These are phyloP conservation scores for Sequoia sempervirens DNA, from an alignment of 75 land plant genomes.

Conservation along the genomic window DNA sequence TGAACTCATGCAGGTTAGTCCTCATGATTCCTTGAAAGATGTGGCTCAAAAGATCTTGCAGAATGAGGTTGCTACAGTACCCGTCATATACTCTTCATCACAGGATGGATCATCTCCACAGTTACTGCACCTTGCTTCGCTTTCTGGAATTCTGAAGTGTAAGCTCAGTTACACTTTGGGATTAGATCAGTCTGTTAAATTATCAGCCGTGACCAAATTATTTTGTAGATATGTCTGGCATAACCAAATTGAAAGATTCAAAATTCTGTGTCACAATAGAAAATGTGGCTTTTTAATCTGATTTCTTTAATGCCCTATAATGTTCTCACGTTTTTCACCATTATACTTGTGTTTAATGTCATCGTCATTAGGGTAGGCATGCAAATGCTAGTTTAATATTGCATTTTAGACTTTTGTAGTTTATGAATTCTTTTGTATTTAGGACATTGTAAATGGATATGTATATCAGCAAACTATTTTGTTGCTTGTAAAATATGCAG, in stretches of 20 bases:
- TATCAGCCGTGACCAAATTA: background rate
- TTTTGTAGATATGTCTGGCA: background rate
- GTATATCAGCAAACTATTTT: background rate
- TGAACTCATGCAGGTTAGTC: constrained; percentile 60
- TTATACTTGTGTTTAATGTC: background rate
- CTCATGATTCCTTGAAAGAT: constrained; percentile 75
- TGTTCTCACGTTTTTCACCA: background rate
- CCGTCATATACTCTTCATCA: constrained; percentile 70
- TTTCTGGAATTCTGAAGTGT: constrained; percentile 91
- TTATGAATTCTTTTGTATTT: background rate
- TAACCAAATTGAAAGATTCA: background rate
- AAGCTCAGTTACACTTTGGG: constrained; percentile 11
- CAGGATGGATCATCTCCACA: constrained; percentile 78
- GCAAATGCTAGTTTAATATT: background rate
- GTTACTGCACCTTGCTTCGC: constrained; percentile 88
- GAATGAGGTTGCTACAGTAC: constrained; percentile 74
- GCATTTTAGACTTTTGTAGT: background rate
- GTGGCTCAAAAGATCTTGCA: constrained; percentile 65
- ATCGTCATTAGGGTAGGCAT: background rate
- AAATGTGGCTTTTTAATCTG: background rate
- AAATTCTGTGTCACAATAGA: background rate
- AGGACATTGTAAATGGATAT: background rate
- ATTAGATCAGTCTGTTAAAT: background rate
- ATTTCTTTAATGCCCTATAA: background rate
- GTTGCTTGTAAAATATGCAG: constrained; percentile 37